These are phyloP conservation scores for Knufia petricola DNA, from an alignment of 2,329 filamentous ascomycete genomes.

Conservation along the genomic window DNA sequence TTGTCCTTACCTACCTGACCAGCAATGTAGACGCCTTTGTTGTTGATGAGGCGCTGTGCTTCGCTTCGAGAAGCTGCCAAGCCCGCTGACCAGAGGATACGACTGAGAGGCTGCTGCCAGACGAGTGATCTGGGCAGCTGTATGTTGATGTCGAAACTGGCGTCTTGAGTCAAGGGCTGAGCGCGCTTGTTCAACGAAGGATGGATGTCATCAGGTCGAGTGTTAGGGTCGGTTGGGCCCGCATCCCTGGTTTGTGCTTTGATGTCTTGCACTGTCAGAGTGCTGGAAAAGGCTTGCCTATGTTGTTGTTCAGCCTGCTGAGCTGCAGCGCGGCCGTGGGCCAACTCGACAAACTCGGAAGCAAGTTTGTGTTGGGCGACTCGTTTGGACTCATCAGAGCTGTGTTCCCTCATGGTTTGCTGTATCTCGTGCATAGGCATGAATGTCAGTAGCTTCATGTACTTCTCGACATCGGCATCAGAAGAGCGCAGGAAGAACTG, in stretches of 20 bases:
- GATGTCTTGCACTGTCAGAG: slow-evolving; percentile 23
- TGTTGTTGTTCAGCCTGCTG: slow-evolving; percentile 51
- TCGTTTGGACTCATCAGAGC: slow-evolving; percentile 57
- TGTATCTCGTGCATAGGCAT: slow-evolving; percentile 61
- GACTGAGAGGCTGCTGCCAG: slow-evolving; percentile 38
- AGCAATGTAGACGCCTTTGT: slow-evolving; percentile 43
- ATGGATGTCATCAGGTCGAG: slow-evolving; percentile 14
- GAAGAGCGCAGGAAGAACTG: slow-evolving; percentile 75
- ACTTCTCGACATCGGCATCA: slow-evolving; percentile 69
- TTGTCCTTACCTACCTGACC: slow-evolving; percentile 32
- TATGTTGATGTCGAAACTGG: slow-evolving; percentile 30
- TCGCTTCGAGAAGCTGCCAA: slow-evolving; percentile 43
- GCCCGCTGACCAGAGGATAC: slow-evolving; percentile 43
- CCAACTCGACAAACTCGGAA: slow-evolving; percentile 67
- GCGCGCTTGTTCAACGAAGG: slow-evolving; percentile 30
- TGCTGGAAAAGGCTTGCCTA: slow-evolving; percentile 35
- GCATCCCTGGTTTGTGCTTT: slow-evolving; percentile 1
- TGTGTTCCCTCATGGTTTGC: slow-evolving; percentile 58
- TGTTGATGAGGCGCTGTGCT: slow-evolving; percentile 41
- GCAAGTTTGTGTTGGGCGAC: slow-evolving; percentile 76
- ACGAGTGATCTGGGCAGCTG: slow-evolving; percentile 43
- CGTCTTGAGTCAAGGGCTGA: slow-evolving; percentile 31
- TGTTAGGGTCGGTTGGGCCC: background rate
- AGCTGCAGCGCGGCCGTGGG: slow-evolving; percentile 62
- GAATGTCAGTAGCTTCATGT: slow-evolving; percentile 87